phyloP scores from a whole-genome alignment of 495 filamentous ascomycete genomes.

The Penicillium verhagenii region DNA sequence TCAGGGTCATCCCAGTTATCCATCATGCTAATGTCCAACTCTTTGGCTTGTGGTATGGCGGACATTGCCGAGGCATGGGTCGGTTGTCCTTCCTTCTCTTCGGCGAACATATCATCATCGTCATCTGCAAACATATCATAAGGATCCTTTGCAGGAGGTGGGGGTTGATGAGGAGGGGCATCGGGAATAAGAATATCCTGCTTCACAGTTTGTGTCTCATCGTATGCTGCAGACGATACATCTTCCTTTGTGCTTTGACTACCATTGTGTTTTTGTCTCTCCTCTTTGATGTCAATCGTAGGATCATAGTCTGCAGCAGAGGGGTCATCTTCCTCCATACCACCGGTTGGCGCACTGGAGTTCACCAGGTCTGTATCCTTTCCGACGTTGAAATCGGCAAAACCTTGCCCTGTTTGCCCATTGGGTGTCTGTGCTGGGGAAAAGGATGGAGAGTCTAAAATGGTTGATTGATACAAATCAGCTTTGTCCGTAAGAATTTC shows the following conservation, averaged over 20 bases:
- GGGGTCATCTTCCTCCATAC: slow-evolving; percentile 68
- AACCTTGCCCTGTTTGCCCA: slow-evolving; percentile 47
- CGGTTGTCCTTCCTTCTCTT: slow-evolving; percentile 49
- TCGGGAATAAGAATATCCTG: slow-evolving; percentile 58
- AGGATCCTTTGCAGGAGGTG: slow-evolving; percentile 49
- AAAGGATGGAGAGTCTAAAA: slow-evolving; percentile 10
- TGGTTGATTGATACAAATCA: not conserved
- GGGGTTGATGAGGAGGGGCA: slow-evolving; percentile 34
- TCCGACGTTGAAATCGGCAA: slow-evolving; percentile 53
- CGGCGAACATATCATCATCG: slow-evolving; percentile 86
- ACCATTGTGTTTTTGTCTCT: slow-evolving; percentile 66
- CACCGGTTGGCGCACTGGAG: slow-evolving; percentile 48
- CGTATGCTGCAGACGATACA: slow-evolving; percentile 57
- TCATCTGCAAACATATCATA: slow-evolving; percentile 98
- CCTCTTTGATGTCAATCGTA: slow-evolving; percentile 87
- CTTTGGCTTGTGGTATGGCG: slow-evolving; percentile 56
- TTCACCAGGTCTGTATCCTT: slow-evolving; percentile 68
- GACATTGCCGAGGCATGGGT: slow-evolving; percentile 45
- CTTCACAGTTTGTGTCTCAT: slow-evolving; percentile 56
- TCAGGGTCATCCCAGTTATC: slow-evolving; percentile 94
- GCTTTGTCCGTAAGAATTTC: not conserved
- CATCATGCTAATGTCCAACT: slow-evolving; percentile 76
- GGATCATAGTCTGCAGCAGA: slow-evolving; percentile 97
- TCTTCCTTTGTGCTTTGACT: slow-evolving; percentile 55
- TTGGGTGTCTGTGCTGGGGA: slow-evolving; percentile 35